These are phyloP conservation scores for Ilyonectria sp. DNA, from an alignment of 2,329 filamentous ascomycete genomes.

Conservation along the genomic window DNA sequence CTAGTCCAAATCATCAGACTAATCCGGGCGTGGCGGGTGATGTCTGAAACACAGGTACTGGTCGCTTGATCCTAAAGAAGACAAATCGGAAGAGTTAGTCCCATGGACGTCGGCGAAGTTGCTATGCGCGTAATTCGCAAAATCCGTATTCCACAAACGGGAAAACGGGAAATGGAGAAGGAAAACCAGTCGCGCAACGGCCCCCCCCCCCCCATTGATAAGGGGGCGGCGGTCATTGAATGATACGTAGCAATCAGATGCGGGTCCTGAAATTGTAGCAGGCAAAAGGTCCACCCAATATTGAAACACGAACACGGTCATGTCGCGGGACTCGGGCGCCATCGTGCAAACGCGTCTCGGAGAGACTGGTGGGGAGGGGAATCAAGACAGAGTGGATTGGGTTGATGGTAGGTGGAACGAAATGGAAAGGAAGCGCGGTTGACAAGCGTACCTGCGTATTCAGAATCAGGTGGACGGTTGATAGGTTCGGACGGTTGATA, in stretches of 20 bases:
- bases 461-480: background rate
- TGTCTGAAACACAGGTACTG: slow-evolving; percentile 35
- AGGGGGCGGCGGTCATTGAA: slow-evolving; percentile 27
- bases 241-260: slow-evolving; percentile 41
- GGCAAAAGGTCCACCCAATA: slow-evolving; percentile 23
- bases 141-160: slow-evolving; percentile 31
- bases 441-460: slow-evolving; percentile 17
- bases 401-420: slow-evolving; percentile 4
- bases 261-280: slow-evolving; percentile 42
- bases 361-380: slow-evolving; percentile 9
- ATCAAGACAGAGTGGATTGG: slow-evolving; percentile 13
- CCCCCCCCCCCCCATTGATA: slow-evolving; percentile 15
- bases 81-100: slow-evolving; percentile 35
- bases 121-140: slow-evolving; percentile 24
- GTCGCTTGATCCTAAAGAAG: slow-evolving; percentile 35
- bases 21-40: slow-evolving; percentile 30
- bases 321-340: slow-evolving; percentile 27
- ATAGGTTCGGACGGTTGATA: background rate
- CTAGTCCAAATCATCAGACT: slow-evolving; percentile 33
- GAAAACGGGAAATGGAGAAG: slow-evolving; percentile 28
- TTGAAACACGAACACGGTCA: slow-evolving; percentile 33
- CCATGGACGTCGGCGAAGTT: slow-evolving; percentile 28
- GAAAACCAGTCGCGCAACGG: slow-evolving; percentile 26
- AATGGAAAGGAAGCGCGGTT: slow-evolving; percentile 7
- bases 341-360: slow-evolving; percentile 31